Evolutionary conservation across 768 basidiomycete genomes (phyloP).

Genomic region (Tylopilus sp.): DNA sequence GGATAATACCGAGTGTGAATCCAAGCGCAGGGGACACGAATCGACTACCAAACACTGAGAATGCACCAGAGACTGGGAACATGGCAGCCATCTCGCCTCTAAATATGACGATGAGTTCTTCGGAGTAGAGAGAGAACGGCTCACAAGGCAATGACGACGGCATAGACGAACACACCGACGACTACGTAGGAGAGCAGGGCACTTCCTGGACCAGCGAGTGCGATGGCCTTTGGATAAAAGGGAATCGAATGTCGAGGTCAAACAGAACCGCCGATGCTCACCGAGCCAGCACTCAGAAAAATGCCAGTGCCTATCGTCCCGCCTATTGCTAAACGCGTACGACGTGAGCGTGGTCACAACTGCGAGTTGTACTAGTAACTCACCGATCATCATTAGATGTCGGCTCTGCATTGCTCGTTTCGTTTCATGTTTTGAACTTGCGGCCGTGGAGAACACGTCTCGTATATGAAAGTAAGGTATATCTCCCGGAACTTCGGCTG

Average conservation of each 20-base stretch:
- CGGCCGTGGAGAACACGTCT: slow-evolving; percentile 6
- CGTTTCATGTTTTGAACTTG: slow-evolving; percentile 24
- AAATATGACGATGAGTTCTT: not conserved
- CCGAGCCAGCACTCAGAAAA: slow-evolving; percentile 57
- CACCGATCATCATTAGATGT: slow-evolving; percentile 43
- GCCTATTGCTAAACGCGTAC: slow-evolving; percentile 41
- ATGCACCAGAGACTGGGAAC: slow-evolving; percentile 60
- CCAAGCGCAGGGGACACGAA: slow-evolving; percentile 61
- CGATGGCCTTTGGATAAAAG: slow-evolving; percentile 39
- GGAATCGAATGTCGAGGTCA: not conserved
- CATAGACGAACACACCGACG: slow-evolving; percentile 57
- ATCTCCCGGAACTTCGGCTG: not conserved
- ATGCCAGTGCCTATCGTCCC: slow-evolving; percentile 61
- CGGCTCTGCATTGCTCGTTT: slow-evolving; percentile 40
- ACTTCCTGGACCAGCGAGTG: slow-evolving; percentile 57
- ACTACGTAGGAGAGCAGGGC: slow-evolving; percentile 59
- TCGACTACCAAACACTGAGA: slow-evolving; percentile 53
- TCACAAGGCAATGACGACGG: slow-evolving; percentile 58
- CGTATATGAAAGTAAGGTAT: not conserved
- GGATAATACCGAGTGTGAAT: slow-evolving; percentile 46
- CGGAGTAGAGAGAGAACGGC: slow-evolving; percentile 1
- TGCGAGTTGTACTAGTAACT: slow-evolving; percentile 2
- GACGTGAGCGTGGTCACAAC: not conserved
- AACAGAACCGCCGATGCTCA: slow-evolving; percentile 18
- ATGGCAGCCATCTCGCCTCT: slow-evolving; percentile 67